phyloP scores from a whole-genome alignment of 1,284 basidiomycete species.

The Naganishia albida region DNA sequence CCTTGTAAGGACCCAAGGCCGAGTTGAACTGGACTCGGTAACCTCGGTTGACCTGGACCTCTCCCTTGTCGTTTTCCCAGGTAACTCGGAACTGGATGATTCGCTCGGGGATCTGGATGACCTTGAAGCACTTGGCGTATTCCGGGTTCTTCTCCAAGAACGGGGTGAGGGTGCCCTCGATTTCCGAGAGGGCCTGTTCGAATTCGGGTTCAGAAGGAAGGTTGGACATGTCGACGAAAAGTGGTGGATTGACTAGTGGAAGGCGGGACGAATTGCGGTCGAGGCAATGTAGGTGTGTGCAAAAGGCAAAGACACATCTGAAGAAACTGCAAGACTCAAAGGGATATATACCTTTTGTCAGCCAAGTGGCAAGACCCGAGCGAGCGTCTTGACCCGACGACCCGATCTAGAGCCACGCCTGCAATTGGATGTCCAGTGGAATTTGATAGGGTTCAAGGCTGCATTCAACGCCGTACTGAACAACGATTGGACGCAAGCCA shows the following conservation, averaged over 20 bases:
- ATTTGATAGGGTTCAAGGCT: constrained; percentile 1
- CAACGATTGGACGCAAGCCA: constrained; percentile 10
- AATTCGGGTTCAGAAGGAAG: constrained; percentile 61
- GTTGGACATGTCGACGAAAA: constrained; percentile 49
- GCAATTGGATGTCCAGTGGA: background rate
- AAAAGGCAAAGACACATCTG: background rate
- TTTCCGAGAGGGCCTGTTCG: constrained; percentile 67
- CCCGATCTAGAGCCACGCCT: background rate
- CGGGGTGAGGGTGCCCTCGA: constrained; percentile 62
- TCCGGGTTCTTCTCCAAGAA: constrained; percentile 71
- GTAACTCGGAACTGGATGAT: constrained; percentile 75
- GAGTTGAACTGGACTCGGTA: constrained; percentile 83
- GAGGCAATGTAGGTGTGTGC: constrained; percentile 13
- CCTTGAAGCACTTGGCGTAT: constrained; percentile 70
- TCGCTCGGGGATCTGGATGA: constrained; percentile 71
- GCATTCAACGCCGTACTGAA: background rate
- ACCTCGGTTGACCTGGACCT: constrained; percentile 70
- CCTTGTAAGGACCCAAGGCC: constrained; percentile 79
- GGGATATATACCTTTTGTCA: constrained; percentile 18
- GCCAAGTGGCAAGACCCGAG: background rate
- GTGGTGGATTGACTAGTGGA: constrained; percentile 5
- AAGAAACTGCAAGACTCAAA: background rate
- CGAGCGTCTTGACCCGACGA: background rate
- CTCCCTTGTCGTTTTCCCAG: constrained; percentile 74
- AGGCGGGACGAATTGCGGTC: background rate